Evolutionary conservation across 2,329 filamentous ascomycete species (phyloP).

Genomic region (Leptodontidium sp.): DNA sequence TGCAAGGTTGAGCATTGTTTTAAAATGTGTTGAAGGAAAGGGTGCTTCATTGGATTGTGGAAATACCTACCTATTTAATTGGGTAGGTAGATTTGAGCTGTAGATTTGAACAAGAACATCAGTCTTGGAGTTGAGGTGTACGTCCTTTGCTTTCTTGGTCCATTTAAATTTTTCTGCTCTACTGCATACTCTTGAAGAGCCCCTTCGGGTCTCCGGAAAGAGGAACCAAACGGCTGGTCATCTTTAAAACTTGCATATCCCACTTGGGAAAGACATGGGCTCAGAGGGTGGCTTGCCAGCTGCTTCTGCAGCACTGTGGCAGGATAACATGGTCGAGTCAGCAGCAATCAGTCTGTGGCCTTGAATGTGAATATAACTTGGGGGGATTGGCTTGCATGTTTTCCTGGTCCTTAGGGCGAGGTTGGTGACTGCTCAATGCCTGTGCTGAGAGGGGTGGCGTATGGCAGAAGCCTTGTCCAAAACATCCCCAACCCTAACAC

Average conservation of each 20-base stretch:
- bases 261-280: no score
- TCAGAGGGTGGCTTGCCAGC: neutral
- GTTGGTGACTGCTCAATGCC: neutral
- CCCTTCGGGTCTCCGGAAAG: no score
- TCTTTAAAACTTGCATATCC: no score
- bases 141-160: no score
- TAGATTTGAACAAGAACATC: no score
- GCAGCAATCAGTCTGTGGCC: slow-evolving; percentile 93
- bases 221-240: no score
- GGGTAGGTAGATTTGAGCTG: no score
- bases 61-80: no score
- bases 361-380: slow-evolving; percentile 17
- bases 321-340: slow-evolving; percentile 94
- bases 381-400: neutral
- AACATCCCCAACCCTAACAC: neutral
- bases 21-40: neutral
- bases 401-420: neutral
- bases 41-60: no score
- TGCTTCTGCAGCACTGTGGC: neutral
- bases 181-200: no score
- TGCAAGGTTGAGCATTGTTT: neutral
- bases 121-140: no score
- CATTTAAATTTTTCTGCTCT: no score
- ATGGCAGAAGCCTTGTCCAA: neutral
- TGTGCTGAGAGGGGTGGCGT: neutral